phyloP scores from a whole-genome alignment of 1,284 basidiomycete species.

The Cryptococcus jaspeensis region DNA sequence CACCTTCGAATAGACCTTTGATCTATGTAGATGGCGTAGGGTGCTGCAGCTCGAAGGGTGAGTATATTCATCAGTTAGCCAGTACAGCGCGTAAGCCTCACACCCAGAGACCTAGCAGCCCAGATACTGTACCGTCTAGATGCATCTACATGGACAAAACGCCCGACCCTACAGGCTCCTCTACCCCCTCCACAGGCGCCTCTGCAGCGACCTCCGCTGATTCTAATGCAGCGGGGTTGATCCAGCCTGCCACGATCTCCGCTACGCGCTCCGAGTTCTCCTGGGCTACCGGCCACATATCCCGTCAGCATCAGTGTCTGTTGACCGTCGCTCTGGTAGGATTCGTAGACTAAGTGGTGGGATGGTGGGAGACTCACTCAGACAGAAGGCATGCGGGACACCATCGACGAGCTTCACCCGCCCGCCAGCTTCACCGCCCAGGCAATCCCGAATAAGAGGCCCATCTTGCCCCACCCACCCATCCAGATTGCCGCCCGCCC shows the following conservation, averaged over 20 bases:
- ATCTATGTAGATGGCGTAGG: too few species aligned
- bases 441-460: conserved; percentile 27
- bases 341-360: too few species aligned
- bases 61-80: too few species aligned
- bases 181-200: neutral
- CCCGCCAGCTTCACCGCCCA: conserved; percentile 28
- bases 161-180: conserved; percentile 8
- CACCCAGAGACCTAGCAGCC: too few species aligned
- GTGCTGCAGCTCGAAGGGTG: too few species aligned
- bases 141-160: conserved; percentile 12
- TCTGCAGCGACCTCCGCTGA: neutral
- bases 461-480: conserved; percentile 48
- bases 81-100: too few species aligned
- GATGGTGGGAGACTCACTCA: conserved; percentile 30
- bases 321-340: neutral
- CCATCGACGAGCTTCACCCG: conserved; percentile 29
- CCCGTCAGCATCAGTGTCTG: neutral
- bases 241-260: conserved; percentile 36
- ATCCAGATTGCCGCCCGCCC: conserved; percentile 35
- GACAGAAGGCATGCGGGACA: conserved; percentile 45
- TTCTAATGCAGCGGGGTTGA: conserved; percentile 7
- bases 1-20: too few species aligned
- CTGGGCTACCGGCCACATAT: conserved; percentile 21
- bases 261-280: conserved; percentile 35
- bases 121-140: neutral